These are phyloP conservation scores for Nidularia sp. DNA, from an alignment of 768 basidiomycete genomes.

Conservation along the genomic window DNA sequence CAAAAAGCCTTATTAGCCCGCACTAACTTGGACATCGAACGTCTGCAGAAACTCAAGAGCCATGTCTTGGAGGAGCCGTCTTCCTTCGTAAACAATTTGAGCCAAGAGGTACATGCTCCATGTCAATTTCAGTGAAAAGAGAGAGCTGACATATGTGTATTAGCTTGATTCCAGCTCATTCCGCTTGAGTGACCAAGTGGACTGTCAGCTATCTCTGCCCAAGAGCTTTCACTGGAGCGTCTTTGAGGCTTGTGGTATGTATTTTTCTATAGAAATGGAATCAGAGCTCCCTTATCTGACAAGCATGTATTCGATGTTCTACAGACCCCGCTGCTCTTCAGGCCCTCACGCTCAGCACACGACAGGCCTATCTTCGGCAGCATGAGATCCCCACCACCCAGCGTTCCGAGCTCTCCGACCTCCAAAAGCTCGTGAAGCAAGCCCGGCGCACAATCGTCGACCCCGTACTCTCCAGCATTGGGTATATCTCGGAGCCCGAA, in stretches of 20 bases:
- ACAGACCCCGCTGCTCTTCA: slow-evolving; percentile 55
- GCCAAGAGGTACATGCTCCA: slow-evolving; percentile 24
- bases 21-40: slow-evolving; percentile 60
- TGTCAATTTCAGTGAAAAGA: slow-evolving; percentile 24
- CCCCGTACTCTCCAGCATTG: slow-evolving; percentile 34
- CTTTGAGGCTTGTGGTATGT: slow-evolving; percentile 53
- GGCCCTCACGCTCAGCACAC: slow-evolving; percentile 34
- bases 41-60: slow-evolving; percentile 41
- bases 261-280: no score
- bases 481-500: slow-evolving; percentile 28
- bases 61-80: slow-evolving; percentile 30
- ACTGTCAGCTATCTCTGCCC: slow-evolving; percentile 39
- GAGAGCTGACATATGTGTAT: slow-evolving; percentile 6
- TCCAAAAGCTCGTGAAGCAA: slow-evolving; percentile 54
- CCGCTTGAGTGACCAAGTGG: slow-evolving; percentile 40
- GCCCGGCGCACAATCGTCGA: slow-evolving; percentile 49
- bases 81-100: slow-evolving; percentile 22
- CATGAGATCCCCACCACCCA: slow-evolving; percentile 34
- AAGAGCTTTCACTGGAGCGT: slow-evolving; percentile 59
- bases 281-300: neutral
- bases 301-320: neutral
- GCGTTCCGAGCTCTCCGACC: slow-evolving; percentile 42
- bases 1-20: slow-evolving; percentile 57
- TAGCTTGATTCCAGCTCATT: slow-evolving; percentile 26
- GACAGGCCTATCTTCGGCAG: slow-evolving; percentile 29